A percentile compares a stretch with the other conserved stretches of the same genome.
These are phyloP conservation scores for Petunia hybrid DNA, from an alignment of 305 asterid species.

Conservation along the genomic window DNA sequence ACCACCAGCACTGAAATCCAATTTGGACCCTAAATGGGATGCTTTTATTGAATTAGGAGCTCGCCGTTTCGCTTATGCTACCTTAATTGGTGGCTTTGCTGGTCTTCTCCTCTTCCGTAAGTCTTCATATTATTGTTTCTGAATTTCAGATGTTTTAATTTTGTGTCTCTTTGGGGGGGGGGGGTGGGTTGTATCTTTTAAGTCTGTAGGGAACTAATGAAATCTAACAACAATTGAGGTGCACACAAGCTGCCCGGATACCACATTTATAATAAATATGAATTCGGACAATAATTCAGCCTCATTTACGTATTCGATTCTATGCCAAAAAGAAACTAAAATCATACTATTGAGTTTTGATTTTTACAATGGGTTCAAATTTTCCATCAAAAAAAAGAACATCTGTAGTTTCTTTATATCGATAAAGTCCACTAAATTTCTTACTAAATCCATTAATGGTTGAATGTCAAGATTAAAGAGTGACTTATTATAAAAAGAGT, in stretches of 20 bases:
- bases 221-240: too few relatives aligned
- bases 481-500: neutral
- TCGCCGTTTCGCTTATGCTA: constrained; percentile 79
- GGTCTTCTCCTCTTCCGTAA: constrained; percentile 47
- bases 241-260: too few relatives aligned
- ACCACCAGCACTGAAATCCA: constrained; percentile 48
- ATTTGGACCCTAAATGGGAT: constrained; percentile 91
- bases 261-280: too few relatives aligned
- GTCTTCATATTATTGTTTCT: neutral
- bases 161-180: too few relatives aligned
- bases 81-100: constrained; percentile 74
- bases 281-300: too few relatives aligned
- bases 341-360: too few relatives aligned
- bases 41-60: constrained; percentile 81
- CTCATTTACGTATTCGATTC: too few relatives aligned
- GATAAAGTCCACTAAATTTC: neutral
- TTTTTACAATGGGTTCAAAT: too few relatives aligned
- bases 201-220: too few relatives aligned
- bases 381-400: neutral
- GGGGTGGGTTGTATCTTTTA: too few relatives aligned
- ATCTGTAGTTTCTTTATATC: too few relatives aligned
- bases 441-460: neutral
- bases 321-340: too few relatives aligned
- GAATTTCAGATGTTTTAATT: neutral
- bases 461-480: neutral